phyloP scores from a whole-genome alignment of 2,329 filamentous ascomycete genomes.

The Neophaeococcomyces aloes region DNA sequence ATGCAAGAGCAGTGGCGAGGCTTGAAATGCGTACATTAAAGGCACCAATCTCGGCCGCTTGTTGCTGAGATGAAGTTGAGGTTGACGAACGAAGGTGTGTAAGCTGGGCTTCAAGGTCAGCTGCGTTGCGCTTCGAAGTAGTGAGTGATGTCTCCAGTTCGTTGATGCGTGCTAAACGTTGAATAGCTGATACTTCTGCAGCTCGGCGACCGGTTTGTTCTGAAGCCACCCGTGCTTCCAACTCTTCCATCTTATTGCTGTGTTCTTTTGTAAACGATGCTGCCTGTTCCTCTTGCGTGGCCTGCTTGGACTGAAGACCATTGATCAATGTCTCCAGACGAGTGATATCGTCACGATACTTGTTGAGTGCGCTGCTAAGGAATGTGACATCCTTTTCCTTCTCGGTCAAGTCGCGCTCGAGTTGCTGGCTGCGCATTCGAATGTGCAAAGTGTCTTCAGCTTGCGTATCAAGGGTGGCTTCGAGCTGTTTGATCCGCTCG shows the following conservation, averaged over 20 bases:
- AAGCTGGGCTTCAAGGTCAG: conserved; percentile 28
- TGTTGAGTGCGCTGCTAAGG: conserved; percentile 33
- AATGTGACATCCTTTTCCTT: conserved; percentile 33
- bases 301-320: conserved; percentile 28
- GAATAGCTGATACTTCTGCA: conserved; percentile 28
- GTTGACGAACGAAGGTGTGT: conserved; percentile 21
- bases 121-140: conserved; percentile 27
- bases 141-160: conserved; percentile 28
- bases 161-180: conserved; percentile 28
- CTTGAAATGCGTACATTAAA: conserved; percentile 34
- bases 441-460: conserved; percentile 36
- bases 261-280: conserved; percentile 31
- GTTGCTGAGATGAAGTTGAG: conserved; percentile 12
- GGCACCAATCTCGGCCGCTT: conserved; percentile 27
- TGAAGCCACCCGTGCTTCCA: conserved; percentile 27
- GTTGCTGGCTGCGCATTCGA: conserved; percentile 33
- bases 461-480: conserved; percentile 32
- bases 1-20: conserved; percentile 31
- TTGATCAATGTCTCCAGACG: conserved; percentile 34
- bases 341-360: conserved; percentile 35
- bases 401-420: conserved; percentile 32
- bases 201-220: conserved; percentile 27
- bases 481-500: conserved; percentile 29
- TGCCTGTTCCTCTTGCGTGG: conserved; percentile 31
- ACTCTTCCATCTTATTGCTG: conserved; percentile 20